Percentiles rank a stretch among this genome's conserved stretches.
These are phyloP conservation scores for Cenchrus americanus DNA, from an alignment of 176 grass and related monocot genomes.

Conservation along the genomic window DNA sequence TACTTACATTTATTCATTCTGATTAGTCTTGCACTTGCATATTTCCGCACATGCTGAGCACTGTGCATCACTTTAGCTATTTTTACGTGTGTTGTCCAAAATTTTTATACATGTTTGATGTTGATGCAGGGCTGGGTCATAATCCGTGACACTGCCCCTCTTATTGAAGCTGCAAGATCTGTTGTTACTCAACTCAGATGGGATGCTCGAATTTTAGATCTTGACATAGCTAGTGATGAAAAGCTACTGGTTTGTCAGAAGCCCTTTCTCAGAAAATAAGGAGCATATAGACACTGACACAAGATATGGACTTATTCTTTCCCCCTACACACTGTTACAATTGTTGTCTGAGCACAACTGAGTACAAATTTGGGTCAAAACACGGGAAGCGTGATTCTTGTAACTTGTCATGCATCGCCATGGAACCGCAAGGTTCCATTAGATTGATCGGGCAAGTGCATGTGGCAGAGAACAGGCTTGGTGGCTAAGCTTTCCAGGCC, in stretches of 20 bases:
- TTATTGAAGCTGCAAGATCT: constrained; percentile 85
- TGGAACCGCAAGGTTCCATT: constrained; percentile 68
- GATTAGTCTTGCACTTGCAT: neutral
- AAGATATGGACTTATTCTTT: constrained; percentile 49
- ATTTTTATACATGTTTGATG: constrained; percentile 28
- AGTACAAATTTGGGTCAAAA: constrained; percentile 33
- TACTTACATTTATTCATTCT: neutral
- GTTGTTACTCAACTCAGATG: constrained; percentile 77
- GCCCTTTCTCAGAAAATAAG: constrained; percentile 80
- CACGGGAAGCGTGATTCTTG: constrained; percentile 30
- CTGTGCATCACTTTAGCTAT: neutral
- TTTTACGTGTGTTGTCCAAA: constrained; percentile 11
- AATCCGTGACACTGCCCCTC: constrained; percentile 69
- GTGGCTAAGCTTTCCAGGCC: constrained; percentile 60
- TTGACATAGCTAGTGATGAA: constrained; percentile 89
- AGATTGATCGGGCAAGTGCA: constrained; percentile 53
- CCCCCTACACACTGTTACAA: constrained; percentile 36
- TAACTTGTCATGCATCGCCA: constrained; percentile 56
- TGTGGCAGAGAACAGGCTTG: constrained; percentile 43
- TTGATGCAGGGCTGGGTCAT: constrained; percentile 87
- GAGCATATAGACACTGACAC: constrained; percentile 50
- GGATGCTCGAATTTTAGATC: constrained; percentile 82
- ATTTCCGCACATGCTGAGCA: neutral
- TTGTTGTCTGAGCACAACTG: constrained; percentile 28
- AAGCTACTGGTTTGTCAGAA: constrained; percentile 97